Conservation (phyloP, 768 basidiomycete species). For the Mycena latifolia region DNA sequence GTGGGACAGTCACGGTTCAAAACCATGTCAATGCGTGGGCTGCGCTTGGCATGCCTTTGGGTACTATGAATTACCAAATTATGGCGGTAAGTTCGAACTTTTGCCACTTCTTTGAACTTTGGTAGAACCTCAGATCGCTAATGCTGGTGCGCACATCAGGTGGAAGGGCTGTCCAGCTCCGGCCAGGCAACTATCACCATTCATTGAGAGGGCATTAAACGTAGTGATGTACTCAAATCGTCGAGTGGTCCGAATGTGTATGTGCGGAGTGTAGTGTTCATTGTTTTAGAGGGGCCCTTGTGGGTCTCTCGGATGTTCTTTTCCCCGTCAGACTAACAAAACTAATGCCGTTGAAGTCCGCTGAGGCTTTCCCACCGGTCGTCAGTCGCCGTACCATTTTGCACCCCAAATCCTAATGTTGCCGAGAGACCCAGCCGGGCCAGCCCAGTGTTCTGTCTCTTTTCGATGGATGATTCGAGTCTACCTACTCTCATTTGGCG, state of each 20-base stretch:
- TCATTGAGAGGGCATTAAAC: slow-evolving; percentile 1
- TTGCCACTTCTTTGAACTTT: background rate
- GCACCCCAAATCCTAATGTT: too few species aligned
- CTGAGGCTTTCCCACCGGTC: too few species aligned
- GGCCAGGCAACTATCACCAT: slow-evolving; percentile 18
- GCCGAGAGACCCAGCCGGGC: too few species aligned
- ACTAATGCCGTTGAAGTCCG: too few species aligned
- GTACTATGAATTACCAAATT: slow-evolving; percentile 27
- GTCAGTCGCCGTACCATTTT: too few species aligned
- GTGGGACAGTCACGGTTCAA: slow-evolving; percentile 21
- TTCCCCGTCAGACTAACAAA: too few species aligned
- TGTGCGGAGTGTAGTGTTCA: background rate
- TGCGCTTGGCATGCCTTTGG: slow-evolving; percentile 28
- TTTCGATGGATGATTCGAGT: too few species aligned
- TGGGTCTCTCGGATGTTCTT: too few species aligned
- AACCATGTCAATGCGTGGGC: slow-evolving; percentile 34
- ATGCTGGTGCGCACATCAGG: background rate
- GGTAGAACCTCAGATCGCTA: background rate
- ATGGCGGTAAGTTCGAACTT: slow-evolving; percentile 24
- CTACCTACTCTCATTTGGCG: too few species aligned
- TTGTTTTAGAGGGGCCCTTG: too few species aligned
- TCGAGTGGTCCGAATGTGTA: slow-evolving; percentile 1
- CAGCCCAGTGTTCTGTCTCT: too few species aligned
- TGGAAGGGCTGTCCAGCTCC: slow-evolving; percentile 16
- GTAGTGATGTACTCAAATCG: slow-evolving; percentile 12